Conservation (phyloP, 371 early-diverging fungal species). For the Mortierella sp. region DNA sequence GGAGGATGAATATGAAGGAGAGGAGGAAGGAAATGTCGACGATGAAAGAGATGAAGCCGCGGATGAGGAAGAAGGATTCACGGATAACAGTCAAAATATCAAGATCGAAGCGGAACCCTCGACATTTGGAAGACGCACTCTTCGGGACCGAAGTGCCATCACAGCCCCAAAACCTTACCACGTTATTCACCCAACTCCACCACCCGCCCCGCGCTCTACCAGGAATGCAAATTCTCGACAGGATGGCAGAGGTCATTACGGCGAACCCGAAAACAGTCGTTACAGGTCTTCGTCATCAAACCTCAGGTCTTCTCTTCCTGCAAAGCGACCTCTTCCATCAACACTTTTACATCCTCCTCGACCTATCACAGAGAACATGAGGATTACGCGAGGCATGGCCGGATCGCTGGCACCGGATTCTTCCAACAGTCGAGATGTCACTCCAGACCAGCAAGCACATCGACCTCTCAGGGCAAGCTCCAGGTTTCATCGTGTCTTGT, state of each 20-base stretch:
- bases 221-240: constrained; percentile 16
- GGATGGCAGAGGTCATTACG: constrained; percentile 18
- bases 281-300: constrained; percentile 14
- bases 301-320: neutral
- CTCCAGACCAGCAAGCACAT: constrained; percentile 27
- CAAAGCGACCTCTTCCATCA: constrained; percentile 19
- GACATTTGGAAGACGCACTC: constrained; percentile 21
- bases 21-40: constrained; percentile 18
- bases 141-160: constrained; percentile 51
- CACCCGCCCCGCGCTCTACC: constrained; percentile 16
- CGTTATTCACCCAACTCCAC: constrained; percentile 26
- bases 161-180: constrained; percentile 51
- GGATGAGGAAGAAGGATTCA: constrained; percentile 23
- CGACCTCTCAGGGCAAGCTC: constrained; percentile 15
- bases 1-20: constrained; percentile 29
- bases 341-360: constrained; percentile 19
- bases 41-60: constrained; percentile 10
- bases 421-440: constrained; percentile 45
- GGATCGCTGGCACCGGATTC: constrained; percentile 35
- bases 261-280: constrained; percentile 21
- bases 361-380: constrained; percentile 47
- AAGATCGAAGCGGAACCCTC: constrained; percentile 12
- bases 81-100: constrained; percentile 20
- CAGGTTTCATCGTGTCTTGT: constrained; percentile 23
- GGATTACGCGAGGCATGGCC: constrained; percentile 54